Percentiles rank a stretch among this genome's conserved stretches.
Evolutionary conservation across 129 eudicot genomes (phyloP).

Genomic region (Solidago caesia): DNA sequence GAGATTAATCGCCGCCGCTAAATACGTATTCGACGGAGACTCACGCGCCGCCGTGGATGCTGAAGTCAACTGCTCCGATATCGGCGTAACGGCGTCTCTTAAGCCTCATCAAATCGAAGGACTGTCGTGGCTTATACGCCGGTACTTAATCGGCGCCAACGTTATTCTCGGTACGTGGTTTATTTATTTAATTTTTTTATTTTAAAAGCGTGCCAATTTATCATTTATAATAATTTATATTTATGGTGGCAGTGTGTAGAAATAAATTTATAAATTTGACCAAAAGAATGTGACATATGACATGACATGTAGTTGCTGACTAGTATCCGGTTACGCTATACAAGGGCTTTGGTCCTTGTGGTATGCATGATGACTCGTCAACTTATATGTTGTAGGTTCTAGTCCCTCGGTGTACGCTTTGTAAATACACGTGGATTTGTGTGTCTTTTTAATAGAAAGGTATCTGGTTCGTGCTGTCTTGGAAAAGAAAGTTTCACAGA

Average conservation of each 20-base stretch:
- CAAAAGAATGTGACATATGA: background rate
- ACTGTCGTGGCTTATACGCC: slow-evolving; percentile 80
- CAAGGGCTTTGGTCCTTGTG: too few species aligned
- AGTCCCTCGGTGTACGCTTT: too few species aligned
- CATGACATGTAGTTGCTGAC: too few species aligned
- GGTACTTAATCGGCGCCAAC: slow-evolving; percentile 83
- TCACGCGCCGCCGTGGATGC: slow-evolving; percentile 38
- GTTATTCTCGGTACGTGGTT: slow-evolving; percentile 70
- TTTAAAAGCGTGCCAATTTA: background rate
- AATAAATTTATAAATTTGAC: background rate
- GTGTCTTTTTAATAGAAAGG: too few species aligned
- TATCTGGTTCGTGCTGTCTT: too few species aligned
- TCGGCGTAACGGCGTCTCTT: slow-evolving; percentile 58
- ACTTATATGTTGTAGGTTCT: too few species aligned
- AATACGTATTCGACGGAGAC: slow-evolving; percentile 58
- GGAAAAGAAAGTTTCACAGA: too few species aligned
- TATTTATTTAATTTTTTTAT: background rate
- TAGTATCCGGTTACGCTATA: too few species aligned
- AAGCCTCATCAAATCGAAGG: slow-evolving; percentile 96
- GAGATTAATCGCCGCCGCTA: slow-evolving; percentile 74
- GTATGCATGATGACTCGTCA: too few species aligned
- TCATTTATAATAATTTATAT: too few species aligned
- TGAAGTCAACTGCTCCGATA: slow-evolving; percentile 37
- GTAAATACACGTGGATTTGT: too few species aligned
- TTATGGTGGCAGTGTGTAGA: too few species aligned